phyloP scores from a whole-genome alignment of 495 filamentous ascomycete species.

The Schizothecium vesticola region DNA sequence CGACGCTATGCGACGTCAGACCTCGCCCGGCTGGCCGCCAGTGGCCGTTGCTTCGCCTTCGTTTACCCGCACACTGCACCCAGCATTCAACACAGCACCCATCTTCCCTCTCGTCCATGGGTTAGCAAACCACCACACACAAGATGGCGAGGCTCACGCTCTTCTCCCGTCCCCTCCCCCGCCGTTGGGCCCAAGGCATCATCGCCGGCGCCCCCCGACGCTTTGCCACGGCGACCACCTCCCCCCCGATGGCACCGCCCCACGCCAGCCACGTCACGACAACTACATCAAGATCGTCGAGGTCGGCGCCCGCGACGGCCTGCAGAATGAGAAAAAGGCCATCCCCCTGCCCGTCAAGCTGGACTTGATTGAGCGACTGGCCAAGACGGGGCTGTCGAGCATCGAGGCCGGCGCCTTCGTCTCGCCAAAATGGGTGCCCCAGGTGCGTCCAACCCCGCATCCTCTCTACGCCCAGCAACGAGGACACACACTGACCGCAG shows the following conservation, averaged over 20 bases:
- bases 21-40: background rate
- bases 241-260: background rate
- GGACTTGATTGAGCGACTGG: slow-evolving; percentile 70
- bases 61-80: background rate
- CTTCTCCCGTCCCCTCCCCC: slow-evolving; percentile 13
- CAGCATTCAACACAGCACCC: background rate
- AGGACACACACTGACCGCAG: background rate
- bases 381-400: slow-evolving; percentile 75
- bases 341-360: slow-evolving; percentile 81
- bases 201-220: slow-evolving; percentile 14
- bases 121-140: slow-evolving; percentile 11
- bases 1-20: slow-evolving; percentile 12
- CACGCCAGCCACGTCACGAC: slow-evolving; percentile 27
- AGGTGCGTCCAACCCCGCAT: slow-evolving; percentile 49
- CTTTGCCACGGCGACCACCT: slow-evolving; percentile 37
- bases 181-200: background rate
- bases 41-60: background rate
- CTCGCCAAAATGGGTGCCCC: slow-evolving; percentile 95
- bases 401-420: slow-evolving; percentile 98
- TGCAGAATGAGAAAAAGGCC: slow-evolving; percentile 89
- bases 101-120: slow-evolving; percentile 6
- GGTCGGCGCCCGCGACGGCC: slow-evolving; percentile 87
- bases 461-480: background rate
- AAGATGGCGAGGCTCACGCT: slow-evolving; percentile 23
- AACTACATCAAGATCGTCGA: slow-evolving; percentile 70